These are phyloP conservation scores for Taiozyma sp. DNA, from an alignment of 1,139 yeast species.

Conservation along the genomic window DNA sequence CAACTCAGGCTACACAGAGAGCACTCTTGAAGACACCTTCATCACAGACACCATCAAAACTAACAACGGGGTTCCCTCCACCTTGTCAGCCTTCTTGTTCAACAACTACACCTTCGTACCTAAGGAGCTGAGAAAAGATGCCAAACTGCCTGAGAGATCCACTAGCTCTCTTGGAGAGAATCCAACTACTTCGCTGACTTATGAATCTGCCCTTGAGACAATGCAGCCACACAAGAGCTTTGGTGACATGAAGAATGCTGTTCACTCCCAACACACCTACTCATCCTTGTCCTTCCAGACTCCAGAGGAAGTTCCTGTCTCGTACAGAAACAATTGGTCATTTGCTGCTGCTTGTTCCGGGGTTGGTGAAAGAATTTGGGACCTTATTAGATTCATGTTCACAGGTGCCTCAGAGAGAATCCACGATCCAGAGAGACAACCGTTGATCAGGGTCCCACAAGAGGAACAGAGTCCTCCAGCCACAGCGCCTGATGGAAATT, in stretches of 20 bases:
- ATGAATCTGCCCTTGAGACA: conserved; percentile 9
- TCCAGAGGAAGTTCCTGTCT: not conserved
- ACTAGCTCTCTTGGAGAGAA: not conserved
- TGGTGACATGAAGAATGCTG: not conserved
- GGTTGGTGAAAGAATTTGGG: not conserved
- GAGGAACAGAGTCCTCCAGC: not conserved
- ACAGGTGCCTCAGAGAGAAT: not conserved
- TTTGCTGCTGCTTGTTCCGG: not conserved
- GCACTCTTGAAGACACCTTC: not conserved
- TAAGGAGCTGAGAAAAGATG: not conserved
- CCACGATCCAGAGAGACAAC: conserved; percentile 17
- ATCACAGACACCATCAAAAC: not conserved
- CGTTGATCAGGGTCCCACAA: conserved; percentile 6
- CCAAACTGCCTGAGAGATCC: not conserved
- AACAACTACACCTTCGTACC: not conserved
- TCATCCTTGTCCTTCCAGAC: not conserved
- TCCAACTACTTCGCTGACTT: conserved; percentile 1
- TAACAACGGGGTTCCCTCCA: not conserved
- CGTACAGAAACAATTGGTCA: not conserved
- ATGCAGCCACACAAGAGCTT: conserved; percentile 2
- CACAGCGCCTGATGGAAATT: not conserved
- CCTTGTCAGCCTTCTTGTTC: not conserved
- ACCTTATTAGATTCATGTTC: not conserved
- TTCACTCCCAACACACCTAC: conserved; percentile 1
- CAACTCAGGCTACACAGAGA: not conserved